A percentile compares a stretch with the other conserved stretches of the same genome.
Conservation (phyloP, 1,139 yeast species). For the Suhomyces chickasaworum region DNA sequence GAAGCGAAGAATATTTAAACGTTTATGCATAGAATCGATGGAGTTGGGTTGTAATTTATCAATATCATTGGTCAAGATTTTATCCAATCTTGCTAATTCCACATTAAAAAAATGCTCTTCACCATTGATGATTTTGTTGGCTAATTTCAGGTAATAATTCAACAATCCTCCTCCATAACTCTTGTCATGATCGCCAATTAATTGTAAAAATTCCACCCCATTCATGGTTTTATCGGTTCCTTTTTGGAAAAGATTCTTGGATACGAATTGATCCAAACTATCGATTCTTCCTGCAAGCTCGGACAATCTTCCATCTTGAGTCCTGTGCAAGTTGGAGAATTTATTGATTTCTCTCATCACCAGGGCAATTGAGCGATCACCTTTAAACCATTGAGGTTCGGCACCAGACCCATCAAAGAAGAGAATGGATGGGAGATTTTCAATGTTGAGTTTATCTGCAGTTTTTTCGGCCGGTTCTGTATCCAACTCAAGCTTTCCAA, state of each 20-base stretch:
- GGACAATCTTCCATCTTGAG: conserved; percentile 49
- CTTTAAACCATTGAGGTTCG: conserved; percentile 44
- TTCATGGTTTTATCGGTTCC: conserved; percentile 8
- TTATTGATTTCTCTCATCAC: conserved; percentile 55
- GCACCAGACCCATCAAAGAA: conserved; percentile 38
- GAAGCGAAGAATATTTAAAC: conserved; percentile 50
- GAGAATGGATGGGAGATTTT: conserved; percentile 56
- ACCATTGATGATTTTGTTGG: conserved; percentile 51
- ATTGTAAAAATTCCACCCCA: conserved; percentile 20
- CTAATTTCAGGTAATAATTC: conserved; percentile 52
- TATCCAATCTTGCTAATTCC: conserved; percentile 56
- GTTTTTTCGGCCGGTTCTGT: conserved; percentile 46
- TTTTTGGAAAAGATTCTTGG: conserved; percentile 21
- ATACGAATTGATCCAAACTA: conserved; percentile 40
- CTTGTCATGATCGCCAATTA: conserved; percentile 14
- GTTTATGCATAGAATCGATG: conserved; percentile 48
- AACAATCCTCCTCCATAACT: conserved; percentile 14
- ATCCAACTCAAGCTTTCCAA: conserved; percentile 50
- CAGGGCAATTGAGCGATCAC: conserved; percentile 43
- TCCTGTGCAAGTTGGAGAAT: conserved; percentile 55
- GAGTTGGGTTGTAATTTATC: conserved; percentile 35
- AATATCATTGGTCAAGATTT: conserved; percentile 42
- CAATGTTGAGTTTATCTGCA: conserved; percentile 44
- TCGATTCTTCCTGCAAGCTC: conserved; percentile 57
- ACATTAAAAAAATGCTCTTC: conserved; percentile 47